A percentile compares a stretch with the other conserved stretches of the same genome.
These are phyloP conservation scores for Aspergillus kassunensis DNA, from an alignment of 495 filamentous ascomycete species.

Conservation along the genomic window DNA sequence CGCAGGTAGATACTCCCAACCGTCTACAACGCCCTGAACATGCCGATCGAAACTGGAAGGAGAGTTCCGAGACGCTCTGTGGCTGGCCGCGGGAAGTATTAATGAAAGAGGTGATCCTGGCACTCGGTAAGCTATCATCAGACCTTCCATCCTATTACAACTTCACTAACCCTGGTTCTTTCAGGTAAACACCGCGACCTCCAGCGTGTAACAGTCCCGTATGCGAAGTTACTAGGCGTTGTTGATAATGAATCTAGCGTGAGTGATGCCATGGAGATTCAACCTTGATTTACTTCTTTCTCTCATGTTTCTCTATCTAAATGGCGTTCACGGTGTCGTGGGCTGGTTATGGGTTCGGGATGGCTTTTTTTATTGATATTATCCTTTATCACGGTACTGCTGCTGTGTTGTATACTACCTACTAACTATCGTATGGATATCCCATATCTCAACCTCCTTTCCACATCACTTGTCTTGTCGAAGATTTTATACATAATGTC, in stretches of 20 bases:
- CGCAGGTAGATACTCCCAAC: conserved; percentile 5
- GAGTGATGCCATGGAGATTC: conserved; percentile 54
- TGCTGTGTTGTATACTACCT: no score
- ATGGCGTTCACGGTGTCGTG: not conserved
- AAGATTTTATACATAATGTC: no score
- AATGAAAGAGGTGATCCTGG: conserved; percentile 82
- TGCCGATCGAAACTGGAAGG: conserved; percentile 54
- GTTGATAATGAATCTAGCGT: conserved; percentile 41
- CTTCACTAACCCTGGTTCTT: not conserved
- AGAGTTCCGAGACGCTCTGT: conserved; percentile 57
- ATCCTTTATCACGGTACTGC: no score
- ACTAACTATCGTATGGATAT: no score
- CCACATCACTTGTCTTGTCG: no score
- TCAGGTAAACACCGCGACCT: conserved; percentile 90
- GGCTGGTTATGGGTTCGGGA: no score
- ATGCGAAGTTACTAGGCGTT: conserved; percentile 68
- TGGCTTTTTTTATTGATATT: no score
- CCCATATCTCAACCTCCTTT: no score
- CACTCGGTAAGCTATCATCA: conserved; percentile 69
- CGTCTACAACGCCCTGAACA: conserved; percentile 54
- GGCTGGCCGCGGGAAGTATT: conserved; percentile 86
- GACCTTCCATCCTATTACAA: conserved; percentile 25
- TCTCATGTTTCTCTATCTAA: conserved; percentile 7
- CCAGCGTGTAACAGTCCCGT: conserved; percentile 87
- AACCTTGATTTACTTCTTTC: conserved; percentile 9